A percentile compares a stretch with the other conserved stretches of the same genome.
Conservation (phyloP, 805 yeast species). For the Clavispora asparagi region DNA sequence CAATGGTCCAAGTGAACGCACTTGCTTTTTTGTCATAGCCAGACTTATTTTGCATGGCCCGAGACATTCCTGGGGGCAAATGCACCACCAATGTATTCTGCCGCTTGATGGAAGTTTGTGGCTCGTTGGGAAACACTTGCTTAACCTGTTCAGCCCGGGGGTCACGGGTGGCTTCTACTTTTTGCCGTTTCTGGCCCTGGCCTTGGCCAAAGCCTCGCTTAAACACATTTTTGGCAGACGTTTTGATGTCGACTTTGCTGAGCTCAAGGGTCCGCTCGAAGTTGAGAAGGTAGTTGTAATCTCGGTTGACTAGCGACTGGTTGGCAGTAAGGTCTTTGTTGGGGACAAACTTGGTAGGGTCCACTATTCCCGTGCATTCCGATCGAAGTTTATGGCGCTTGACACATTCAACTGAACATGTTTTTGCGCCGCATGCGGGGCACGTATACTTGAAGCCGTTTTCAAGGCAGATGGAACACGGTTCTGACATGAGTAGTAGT, state of each 20-base stretch:
- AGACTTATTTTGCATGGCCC: constrained; percentile 59
- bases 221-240: constrained; percentile 39
- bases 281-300: constrained; percentile 66
- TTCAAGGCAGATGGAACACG: constrained; percentile 33
- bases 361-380: constrained; percentile 63
- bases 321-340: constrained; percentile 38
- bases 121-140: constrained; percentile 21
- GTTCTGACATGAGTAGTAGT: constrained; percentile 3
- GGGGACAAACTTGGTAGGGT: constrained; percentile 53
- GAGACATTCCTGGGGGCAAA: constrained; percentile 70
- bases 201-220: constrained; percentile 17
- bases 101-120: constrained; percentile 32
- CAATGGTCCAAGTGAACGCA: constrained; percentile 73
- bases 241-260: constrained; percentile 47
- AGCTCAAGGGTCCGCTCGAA: constrained; percentile 58
- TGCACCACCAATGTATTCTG: constrained; percentile 63
- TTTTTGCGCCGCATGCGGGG: constrained; percentile 64
- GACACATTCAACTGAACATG: constrained; percentile 72
- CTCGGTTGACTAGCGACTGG: constrained; percentile 61
- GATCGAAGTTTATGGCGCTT: constrained; percentile 59
- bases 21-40: constrained; percentile 62
- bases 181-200: constrained; percentile 7
- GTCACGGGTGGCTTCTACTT: constrained; percentile 14
- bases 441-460: constrained; percentile 61
- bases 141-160: constrained; percentile 19